Conservation (phyloP, 495 filamentous ascomycete genomes). For the Tuber magnatum region DNA sequence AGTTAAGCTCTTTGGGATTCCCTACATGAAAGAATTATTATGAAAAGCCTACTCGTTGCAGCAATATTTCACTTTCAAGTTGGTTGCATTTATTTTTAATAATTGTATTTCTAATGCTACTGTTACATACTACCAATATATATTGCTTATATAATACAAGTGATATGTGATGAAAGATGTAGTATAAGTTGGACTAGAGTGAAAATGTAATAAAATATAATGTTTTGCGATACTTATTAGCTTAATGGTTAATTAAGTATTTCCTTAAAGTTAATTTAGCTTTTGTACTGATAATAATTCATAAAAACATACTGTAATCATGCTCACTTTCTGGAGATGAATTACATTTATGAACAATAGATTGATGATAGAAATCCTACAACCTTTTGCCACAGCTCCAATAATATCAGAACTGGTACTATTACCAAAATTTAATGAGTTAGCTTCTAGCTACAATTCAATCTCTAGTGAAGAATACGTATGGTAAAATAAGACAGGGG, state of each 20-base stretch:
- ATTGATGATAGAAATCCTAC: too few species aligned
- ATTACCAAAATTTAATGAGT: too few species aligned
- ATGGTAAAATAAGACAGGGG: too few species aligned
- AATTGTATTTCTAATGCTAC: not conserved
- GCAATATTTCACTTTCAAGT: not conserved
- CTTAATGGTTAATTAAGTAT: not conserved
- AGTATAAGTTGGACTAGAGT: not conserved
- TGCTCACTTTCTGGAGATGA: too few species aligned
- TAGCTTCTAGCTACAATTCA: too few species aligned
- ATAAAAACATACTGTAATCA: too few species aligned
- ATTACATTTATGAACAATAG: not conserved
- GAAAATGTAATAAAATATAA: too few species aligned
- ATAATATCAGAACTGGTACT: too few species aligned
- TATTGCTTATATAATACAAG: not conserved
- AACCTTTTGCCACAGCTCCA: too few species aligned
- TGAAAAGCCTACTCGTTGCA: not conserved
- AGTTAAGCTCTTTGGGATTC: not conserved
- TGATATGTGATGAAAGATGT: not conserved
- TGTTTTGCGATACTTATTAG: not conserved
- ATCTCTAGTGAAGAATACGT: too few species aligned
- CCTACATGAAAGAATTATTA: not conserved
- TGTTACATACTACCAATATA: not conserved
- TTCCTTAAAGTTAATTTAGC: too few species aligned
- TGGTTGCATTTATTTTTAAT: not conserved
- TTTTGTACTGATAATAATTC: too few species aligned